These are phyloP conservation scores for Ceratobasidium sp. DNA, from an alignment of 1,284 basidiomycete species.

Conservation along the genomic window DNA sequence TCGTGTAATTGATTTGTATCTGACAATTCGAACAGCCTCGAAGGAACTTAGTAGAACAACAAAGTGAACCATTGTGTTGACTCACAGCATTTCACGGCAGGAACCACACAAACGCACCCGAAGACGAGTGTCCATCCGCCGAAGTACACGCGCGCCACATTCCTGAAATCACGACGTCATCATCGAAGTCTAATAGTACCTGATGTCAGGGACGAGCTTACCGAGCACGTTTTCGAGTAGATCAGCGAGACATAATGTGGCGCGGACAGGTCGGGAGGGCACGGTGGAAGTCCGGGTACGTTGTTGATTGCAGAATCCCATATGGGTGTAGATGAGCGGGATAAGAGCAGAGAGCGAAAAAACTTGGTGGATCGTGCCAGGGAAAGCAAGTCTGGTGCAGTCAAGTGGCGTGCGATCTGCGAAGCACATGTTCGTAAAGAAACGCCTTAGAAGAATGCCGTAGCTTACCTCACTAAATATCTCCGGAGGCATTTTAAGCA, in stretches of 20 bases:
- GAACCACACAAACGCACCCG: not conserved
- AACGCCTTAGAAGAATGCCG: not conserved
- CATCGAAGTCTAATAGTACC: not conserved
- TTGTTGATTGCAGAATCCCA: not conserved
- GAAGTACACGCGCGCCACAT: not conserved
- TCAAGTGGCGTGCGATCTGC: not conserved
- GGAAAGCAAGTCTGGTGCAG: not conserved
- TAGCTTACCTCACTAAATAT: not conserved
- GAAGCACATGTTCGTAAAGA: not conserved
- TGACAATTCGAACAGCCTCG: too few relatives aligned
- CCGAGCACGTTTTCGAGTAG: conserved; percentile 18
- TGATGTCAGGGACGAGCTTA: not conserved
- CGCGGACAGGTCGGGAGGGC: not conserved
- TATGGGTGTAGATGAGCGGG: not conserved
- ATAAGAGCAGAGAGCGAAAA: not conserved
- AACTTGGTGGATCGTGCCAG: not conserved
- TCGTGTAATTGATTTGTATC: too few relatives aligned
- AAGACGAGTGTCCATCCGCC: not conserved
- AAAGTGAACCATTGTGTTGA: not conserved
- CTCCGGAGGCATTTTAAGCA: not conserved
- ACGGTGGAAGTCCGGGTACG: conserved; percentile 10
- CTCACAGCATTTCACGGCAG: not conserved
- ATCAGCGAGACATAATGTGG: conserved; percentile 9
- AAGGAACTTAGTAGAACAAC: not conserved
- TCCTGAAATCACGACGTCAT: not conserved